Evolutionary conservation across 768 basidiomycete genomes (phyloP).

Genomic region (Auriscalpium microsporum): DNA sequence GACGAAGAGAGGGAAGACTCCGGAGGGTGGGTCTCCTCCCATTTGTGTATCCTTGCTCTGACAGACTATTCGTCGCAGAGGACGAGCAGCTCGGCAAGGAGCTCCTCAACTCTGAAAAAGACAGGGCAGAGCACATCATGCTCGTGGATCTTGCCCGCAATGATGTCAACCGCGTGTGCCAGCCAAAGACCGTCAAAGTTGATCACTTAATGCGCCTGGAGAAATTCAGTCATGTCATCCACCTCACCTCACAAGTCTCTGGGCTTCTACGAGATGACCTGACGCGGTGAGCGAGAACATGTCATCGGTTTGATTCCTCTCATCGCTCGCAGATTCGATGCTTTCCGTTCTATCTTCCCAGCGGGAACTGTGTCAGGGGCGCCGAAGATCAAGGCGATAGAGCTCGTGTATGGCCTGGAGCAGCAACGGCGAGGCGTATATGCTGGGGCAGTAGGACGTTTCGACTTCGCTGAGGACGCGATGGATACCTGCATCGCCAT

Average conservation of each 20-base stretch:
- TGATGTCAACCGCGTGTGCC: constrained; percentile 96
- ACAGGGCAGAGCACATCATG: constrained; percentile 98
- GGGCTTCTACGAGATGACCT: constrained; percentile 74
- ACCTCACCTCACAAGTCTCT: constrained; percentile 92
- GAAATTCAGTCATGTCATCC: constrained; percentile 97
- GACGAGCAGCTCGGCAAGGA: constrained; percentile 70
- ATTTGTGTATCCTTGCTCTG: constrained; percentile 3
- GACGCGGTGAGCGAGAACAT: constrained; percentile 50
- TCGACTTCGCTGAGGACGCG: constrained; percentile 88
- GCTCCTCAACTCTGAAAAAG: constrained; percentile 81
- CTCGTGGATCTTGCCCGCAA: constrained; percentile 96
- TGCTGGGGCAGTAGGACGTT: constrained; percentile 96
- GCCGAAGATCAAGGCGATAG: constrained; percentile 97
- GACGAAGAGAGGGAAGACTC: constrained; percentile 74
- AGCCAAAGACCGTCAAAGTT: constrained; percentile 91
- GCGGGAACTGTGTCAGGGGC: constrained; percentile 98
- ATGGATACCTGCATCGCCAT: constrained; percentile 99
- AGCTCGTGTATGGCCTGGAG: constrained; percentile 82
- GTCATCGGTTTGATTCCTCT: neutral
- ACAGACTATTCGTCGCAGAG: constrained; percentile 45
- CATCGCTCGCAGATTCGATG: constrained; percentile 67
- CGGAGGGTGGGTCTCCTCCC: constrained; percentile 54
- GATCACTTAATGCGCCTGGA: constrained; percentile 91
- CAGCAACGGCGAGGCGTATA: constrained; percentile 89
- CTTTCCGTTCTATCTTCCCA: constrained; percentile 98